These are phyloP conservation scores for Lasiosphaeria hispida DNA, from an alignment of 495 filamentous ascomycete species.

Conservation along the genomic window DNA sequence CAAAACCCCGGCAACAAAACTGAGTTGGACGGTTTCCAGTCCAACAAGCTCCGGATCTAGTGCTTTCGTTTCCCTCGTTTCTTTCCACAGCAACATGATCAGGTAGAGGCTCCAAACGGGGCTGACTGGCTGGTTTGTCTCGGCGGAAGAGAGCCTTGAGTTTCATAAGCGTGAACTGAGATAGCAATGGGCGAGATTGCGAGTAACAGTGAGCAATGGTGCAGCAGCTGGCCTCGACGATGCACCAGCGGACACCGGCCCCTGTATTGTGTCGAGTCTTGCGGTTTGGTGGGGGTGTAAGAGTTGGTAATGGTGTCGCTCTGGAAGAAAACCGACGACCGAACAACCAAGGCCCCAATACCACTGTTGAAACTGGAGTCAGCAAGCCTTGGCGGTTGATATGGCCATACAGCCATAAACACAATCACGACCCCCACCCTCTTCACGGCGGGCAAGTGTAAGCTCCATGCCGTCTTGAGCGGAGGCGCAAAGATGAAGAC, in stretches of 20 bases:
- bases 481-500: conserved; percentile 33
- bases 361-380: conserved; percentile 14
- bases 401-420: conserved; percentile 13
- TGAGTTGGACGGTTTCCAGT: no score
- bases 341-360: conserved; percentile 18
- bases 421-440: conserved; percentile 21
- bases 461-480: conserved; percentile 31
- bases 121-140: no score
- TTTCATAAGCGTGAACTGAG: no score
- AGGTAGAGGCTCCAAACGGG: no score
- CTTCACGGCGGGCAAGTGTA: conserved; percentile 27
- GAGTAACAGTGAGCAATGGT: conserved; percentile 18
- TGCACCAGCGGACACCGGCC: conserved; percentile 13
- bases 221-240: conserved; percentile 17
- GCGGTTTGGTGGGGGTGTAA: neutral
- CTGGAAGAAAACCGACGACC: conserved; percentile 18
- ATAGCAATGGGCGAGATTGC: conserved; percentile 12
- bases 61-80: no score
- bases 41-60: no score
- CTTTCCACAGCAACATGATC: no score
- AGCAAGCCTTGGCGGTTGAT: neutral
- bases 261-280: conserved; percentile 3
- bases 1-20: no score
- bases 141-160: no score
- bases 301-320: neutral